Conservation (phyloP, 2,329 filamentous ascomycete species). For the Thelonectria blattea region DNA sequence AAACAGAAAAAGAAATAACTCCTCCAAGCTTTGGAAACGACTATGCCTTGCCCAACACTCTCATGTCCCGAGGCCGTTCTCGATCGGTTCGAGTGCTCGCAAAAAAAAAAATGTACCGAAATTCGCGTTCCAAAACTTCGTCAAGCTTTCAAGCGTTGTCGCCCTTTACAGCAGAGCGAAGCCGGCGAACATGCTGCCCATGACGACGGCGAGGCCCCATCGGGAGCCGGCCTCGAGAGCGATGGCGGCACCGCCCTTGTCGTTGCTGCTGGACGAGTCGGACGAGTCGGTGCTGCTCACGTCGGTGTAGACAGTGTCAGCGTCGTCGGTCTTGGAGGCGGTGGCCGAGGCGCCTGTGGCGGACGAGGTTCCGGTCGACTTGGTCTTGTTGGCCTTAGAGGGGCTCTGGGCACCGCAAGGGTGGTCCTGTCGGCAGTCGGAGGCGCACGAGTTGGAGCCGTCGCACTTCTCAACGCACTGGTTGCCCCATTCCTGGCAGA, state of each 20-base stretch:
- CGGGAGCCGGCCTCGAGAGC: constrained; percentile 44
- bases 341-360: constrained; percentile 48
- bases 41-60: constrained; percentile 33
- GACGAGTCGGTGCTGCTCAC: constrained; percentile 17
- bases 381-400: constrained; percentile 61
- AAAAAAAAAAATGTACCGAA: constrained; percentile 26
- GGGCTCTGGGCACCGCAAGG: constrained; percentile 76
- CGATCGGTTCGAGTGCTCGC: constrained; percentile 30
- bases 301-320: constrained; percentile 45
- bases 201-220: constrained; percentile 47
- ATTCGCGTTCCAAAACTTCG: constrained; percentile 25
- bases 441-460: constrained; percentile 62
- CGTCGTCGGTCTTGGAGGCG: constrained; percentile 38
- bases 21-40: constrained; percentile 22
- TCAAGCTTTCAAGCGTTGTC: background rate
- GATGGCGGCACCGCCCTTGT: constrained; percentile 38
- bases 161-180: constrained; percentile 47
- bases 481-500: constrained; percentile 73
- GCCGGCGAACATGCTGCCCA: constrained; percentile 48
- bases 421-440: constrained; percentile 67
- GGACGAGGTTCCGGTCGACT: constrained; percentile 51
- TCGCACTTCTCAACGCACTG: constrained; percentile 69
- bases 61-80: constrained; percentile 36
- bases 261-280: constrained; percentile 20
- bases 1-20: constrained; percentile 18